These are phyloP conservation scores for Eimeria necatrix DNA, from an alignment of 169 alveolate genomes.

Conservation along the genomic window DNA sequence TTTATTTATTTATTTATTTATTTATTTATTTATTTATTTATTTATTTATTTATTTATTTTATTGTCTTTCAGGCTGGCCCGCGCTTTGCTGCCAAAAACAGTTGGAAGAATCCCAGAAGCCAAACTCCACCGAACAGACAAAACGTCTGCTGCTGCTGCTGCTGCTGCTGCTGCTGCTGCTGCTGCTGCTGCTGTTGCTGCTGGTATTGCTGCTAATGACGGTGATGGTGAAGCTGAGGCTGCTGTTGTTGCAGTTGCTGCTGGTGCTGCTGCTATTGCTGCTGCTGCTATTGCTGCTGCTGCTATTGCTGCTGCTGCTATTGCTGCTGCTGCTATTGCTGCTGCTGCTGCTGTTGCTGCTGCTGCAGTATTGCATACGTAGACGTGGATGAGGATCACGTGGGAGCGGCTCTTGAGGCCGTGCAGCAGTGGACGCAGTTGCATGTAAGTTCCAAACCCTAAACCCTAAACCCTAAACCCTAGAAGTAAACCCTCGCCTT, in stretches of 20 bases:
- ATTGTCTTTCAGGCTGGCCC: background rate
- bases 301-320: background rate
- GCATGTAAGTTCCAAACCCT: slow-evolving; percentile 43
- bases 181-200: slow-evolving; percentile 36
- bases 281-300: slow-evolving; percentile 46
- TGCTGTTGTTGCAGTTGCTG: slow-evolving; percentile 4
- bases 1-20: background rate
- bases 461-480: slow-evolving; percentile 44
- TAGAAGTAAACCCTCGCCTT: background rate
- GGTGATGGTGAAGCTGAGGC: background rate
- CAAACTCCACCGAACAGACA: background rate
- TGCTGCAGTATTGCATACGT: slow-evolving; percentile 33
- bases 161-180: slow-evolving; percentile 66
- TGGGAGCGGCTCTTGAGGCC: background rate
- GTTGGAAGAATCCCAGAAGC: background rate
- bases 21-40: no score
- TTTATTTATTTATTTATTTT: background rate
- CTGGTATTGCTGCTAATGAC: background rate
- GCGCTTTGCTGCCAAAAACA: background rate
- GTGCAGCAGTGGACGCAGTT: background rate
- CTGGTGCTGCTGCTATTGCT: slow-evolving; percentile 35
- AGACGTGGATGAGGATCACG: background rate
- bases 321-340: background rate
- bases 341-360: slow-evolving; percentile 45
- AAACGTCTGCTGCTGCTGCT: slow-evolving; percentile 43